These are phyloP conservation scores for Chlorella sp. DNA, from an alignment of 139 green algal species.

Conservation along the genomic window DNA sequence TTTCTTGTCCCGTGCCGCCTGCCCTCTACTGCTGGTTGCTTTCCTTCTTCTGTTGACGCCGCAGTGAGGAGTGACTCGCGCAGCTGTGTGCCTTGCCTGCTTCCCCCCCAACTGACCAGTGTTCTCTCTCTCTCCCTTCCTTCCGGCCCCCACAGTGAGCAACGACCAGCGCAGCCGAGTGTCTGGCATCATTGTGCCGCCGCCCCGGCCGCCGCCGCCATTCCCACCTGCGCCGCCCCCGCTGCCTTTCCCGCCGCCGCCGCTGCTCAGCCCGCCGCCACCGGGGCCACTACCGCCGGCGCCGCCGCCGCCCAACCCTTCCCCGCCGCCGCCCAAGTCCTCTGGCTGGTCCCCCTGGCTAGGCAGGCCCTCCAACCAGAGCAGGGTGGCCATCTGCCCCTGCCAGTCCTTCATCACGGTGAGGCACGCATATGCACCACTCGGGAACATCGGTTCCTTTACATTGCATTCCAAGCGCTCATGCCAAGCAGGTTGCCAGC, in stretches of 20 bases:
- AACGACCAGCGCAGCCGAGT: neutral
- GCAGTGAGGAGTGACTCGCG: neutral
- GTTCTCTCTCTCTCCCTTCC: no score
- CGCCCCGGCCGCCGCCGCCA: neutral
- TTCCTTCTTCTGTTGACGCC: neutral
- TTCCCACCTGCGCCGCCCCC: neutral
- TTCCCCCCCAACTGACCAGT: neutral
- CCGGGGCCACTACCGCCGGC: neutral
- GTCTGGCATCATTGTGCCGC: neutral
- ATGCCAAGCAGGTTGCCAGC: no score
- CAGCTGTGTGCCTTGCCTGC: no score
- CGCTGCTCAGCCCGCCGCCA: neutral
- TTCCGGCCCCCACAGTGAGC: neutral
- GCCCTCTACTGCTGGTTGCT: neutral
- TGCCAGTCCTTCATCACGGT: neutral
- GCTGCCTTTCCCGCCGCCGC: neutral
- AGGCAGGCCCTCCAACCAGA: neutral
- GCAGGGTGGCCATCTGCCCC: slow-evolving; percentile 17
- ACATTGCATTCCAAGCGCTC: no score
- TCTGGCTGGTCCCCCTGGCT: slow-evolving; percentile 11
- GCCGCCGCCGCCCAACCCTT: neutral
- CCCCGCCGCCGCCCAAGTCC: neutral
- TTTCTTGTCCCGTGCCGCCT: neutral
- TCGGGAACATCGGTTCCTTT: no score
- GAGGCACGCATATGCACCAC: neutral